These are phyloP conservation scores for Carex scoparia DNA, from an alignment of 176 grass and related monocot species.

Conservation along the genomic window DNA sequence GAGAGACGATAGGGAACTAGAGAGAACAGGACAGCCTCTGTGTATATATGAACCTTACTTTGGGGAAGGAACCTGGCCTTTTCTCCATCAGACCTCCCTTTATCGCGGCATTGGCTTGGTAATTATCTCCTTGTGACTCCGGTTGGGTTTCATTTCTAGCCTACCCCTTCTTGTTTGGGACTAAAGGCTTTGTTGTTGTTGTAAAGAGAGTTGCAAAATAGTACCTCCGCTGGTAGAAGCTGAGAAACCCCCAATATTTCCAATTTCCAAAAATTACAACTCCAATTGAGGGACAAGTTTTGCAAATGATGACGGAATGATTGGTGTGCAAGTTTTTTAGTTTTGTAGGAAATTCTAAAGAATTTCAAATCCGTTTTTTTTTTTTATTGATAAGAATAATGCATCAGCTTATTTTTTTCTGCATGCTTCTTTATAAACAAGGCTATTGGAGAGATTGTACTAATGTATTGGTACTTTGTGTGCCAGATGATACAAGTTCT, in stretches of 20 bases:
- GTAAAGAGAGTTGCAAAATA: conserved; percentile 1
- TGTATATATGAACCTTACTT: conserved; percentile 99
- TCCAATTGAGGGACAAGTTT: background rate
- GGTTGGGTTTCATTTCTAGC: too few species aligned
- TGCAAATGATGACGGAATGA: background rate
- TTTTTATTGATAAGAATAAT: conserved; percentile 1
- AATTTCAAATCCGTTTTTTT: background rate
- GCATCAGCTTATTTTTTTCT: background rate
- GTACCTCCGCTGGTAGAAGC: background rate
- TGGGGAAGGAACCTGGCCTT: conserved; percentile 87
- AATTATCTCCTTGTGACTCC: conserved; percentile 26
- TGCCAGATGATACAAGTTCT: background rate
- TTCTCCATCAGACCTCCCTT: conserved; percentile 82
- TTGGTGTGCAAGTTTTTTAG: background rate
- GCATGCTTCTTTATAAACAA: background rate
- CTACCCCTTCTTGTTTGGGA: too few species aligned
- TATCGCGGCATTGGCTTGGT: conserved; percentile 97
- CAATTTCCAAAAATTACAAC: background rate
- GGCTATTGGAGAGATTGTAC: background rate
- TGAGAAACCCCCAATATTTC: background rate
- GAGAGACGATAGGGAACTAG: conserved; percentile 89
- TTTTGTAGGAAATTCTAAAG: background rate
- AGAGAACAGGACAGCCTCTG: conserved; percentile 86
- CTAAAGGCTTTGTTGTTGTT: too few species aligned
- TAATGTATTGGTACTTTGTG: background rate